A percentile compares a stretch with the other conserved stretches of the same genome.
These are phyloP conservation scores for Termitomyces sp. DNA, from an alignment of 768 basidiomycete genomes.

Conservation along the genomic window DNA sequence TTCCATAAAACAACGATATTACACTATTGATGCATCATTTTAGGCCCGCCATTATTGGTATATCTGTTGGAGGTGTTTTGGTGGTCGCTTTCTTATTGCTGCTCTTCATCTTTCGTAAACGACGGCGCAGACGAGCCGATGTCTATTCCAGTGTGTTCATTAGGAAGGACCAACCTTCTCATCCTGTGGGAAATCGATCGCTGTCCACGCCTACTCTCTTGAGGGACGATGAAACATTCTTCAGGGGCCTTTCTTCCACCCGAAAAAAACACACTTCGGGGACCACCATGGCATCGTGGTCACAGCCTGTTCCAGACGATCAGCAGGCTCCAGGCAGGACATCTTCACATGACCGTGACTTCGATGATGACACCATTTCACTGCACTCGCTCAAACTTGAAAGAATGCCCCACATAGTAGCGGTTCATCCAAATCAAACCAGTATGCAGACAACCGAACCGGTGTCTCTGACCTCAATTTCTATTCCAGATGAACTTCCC, in stretches of 20 bases:
- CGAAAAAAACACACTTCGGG: constrained; percentile 17
- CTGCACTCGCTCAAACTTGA: constrained; percentile 43
- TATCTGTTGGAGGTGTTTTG: constrained; percentile 34
- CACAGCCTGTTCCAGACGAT: constrained; percentile 23
- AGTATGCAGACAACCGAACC: constrained; percentile 21
- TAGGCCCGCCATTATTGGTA: constrained; percentile 42
- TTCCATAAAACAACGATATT: neutral
- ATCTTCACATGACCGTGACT: neutral
- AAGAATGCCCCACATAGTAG: constrained; percentile 46
- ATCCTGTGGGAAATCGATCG: neutral
- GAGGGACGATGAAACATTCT: constrained; percentile 4
- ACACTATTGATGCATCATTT: neutral
- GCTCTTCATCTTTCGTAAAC: constrained; percentile 36
- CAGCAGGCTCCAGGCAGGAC: constrained; percentile 12
- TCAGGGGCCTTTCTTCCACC: constrained; percentile 30
- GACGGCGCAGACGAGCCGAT: constrained; percentile 25
- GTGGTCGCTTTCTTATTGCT: constrained; percentile 35
- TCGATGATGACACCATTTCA: constrained; percentile 19
- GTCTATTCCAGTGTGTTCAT: constrained; percentile 18
- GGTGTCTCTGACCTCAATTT: constrained; percentile 10
- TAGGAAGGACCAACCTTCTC: constrained; percentile 12
- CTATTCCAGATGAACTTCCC: constrained; percentile 9
- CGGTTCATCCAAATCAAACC: constrained; percentile 24
- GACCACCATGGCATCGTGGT: constrained; percentile 29
- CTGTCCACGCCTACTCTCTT: neutral